phyloP scores from a whole-genome alignment of 768 basidiomycete genomes.

The Rhizopogon vulgaris region DNA sequence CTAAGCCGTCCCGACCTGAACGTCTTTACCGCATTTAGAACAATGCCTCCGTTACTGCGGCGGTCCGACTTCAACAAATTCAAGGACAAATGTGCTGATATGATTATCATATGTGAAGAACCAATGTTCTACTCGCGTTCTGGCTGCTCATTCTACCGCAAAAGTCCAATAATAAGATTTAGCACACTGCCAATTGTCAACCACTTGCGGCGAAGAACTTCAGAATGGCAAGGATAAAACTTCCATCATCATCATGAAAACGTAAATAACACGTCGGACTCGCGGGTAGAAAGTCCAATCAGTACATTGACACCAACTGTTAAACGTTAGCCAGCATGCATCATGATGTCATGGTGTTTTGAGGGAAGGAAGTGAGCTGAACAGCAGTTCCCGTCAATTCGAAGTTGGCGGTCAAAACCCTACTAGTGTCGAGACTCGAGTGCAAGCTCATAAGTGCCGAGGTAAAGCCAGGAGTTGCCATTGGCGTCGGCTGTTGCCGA shows the following conservation, averaged over 20 bases:
- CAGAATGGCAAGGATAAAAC: not conserved
- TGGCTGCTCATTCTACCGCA: too few relatives aligned
- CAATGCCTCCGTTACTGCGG: not conserved
- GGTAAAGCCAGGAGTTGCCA: conserved; percentile 41
- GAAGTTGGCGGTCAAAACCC: conserved; percentile 34
- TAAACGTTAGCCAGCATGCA: not conserved
- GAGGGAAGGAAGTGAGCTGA: conserved; percentile 38
- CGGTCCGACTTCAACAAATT: not conserved
- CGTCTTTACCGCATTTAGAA: conserved; percentile 6
- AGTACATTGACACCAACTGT: too few relatives aligned
- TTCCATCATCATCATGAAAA: not conserved
- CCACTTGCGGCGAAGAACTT: not conserved
- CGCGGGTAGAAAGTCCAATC: not conserved
- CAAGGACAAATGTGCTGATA: not conserved
- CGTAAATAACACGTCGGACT: not conserved
- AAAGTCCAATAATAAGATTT: too few relatives aligned
- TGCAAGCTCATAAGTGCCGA: conserved; percentile 35
- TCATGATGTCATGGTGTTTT: conserved; percentile 11
- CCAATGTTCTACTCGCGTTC: too few relatives aligned
- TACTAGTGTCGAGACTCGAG: conserved; percentile 32
- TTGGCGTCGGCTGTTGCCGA: conserved; percentile 42
- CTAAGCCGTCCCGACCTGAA: conserved; percentile 1
- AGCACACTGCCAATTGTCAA: not conserved
- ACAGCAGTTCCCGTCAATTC: conserved; percentile 35
- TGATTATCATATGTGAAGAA: too few relatives aligned